A percentile compares a stretch with the other conserved stretches of the same genome.
Conservation (phyloP, 345 rosid genomes). For the Populus nigra region DNA sequence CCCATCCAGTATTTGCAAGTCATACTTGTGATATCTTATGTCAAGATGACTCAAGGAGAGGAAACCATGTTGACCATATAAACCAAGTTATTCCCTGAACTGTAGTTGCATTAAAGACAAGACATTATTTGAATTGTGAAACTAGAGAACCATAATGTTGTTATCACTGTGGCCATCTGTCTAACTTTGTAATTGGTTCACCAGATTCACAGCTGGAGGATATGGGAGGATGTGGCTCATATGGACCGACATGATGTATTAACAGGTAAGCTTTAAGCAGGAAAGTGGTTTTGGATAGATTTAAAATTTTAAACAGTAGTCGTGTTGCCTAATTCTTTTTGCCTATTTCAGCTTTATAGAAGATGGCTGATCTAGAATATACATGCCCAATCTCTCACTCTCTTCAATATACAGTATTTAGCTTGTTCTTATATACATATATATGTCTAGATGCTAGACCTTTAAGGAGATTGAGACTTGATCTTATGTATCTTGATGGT, state of each 20-base stretch:
- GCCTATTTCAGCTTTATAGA: constrained; percentile 7
- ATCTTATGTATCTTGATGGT: not conserved
- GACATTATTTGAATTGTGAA: not conserved
- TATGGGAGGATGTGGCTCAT: constrained; percentile 86
- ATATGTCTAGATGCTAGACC: not conserved
- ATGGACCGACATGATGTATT: constrained; percentile 53
- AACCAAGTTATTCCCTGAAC: not conserved
- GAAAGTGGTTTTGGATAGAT: not conserved
- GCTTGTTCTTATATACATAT: not conserved
- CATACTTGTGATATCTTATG: not conserved
- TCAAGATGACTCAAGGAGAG: not conserved
- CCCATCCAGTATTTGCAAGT: not conserved
- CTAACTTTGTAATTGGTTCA: constrained; percentile 21
- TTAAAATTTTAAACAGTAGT: not conserved
- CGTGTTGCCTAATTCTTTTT: not conserved
- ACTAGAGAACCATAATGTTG: not conserved
- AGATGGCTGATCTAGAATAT: not conserved
- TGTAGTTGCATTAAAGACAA: not conserved
- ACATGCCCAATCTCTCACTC: not conserved
- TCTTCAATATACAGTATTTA: not conserved
- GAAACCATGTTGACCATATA: not conserved
- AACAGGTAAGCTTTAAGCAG: constrained; percentile 49
- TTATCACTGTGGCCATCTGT: constrained; percentile 6
- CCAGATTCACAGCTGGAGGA: constrained; percentile 92
- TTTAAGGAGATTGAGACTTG: not conserved